Base-by-base conservation (phyloP, 148 eudicot species). In the Rhododendron molle region DNA sequence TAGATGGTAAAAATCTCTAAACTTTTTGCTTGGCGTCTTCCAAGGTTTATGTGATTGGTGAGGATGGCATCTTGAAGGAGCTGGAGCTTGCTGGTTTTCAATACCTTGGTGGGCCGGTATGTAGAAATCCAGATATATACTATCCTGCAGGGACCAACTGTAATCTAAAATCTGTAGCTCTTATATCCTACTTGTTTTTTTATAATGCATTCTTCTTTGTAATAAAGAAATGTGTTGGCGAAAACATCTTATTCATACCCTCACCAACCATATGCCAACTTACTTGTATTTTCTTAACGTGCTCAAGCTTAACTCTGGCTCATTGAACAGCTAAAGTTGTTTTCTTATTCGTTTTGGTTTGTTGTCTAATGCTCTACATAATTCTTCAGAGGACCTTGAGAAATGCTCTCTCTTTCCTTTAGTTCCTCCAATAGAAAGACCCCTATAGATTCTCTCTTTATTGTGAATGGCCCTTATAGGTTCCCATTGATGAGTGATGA, bases 41-140 rank as follows among this genome's bases (percentile, higher is more conserved):
- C 77, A 85, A 96, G 99, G 94, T 97, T 81, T 97, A 97, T 88
- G 99, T 97, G 81, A 93, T 97, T 90, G 99, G 99, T 69, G 99
- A 95, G 89, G 99, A 97, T 15, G 99, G 99, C 84, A 97, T 97
- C 87, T 92, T 94, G 87, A 94, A 93, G 90, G 99, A 97, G 95
- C 98, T 97, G 73, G 98, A 95, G 88, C 95, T 97, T 76, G 99
- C 99, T 73, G 99, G 99, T 80, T 92, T 90, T 91, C 94, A 93
- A 84, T 90, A 92, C 82, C 90, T 97, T 86, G 99, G 99, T 83
- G 99, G 99, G 38, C 99, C 98, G 92, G 99, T 97, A 93, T 82
- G 87, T 76, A 71, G 46, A 34, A 36, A 76, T 74, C 52, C 21
- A 26, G 71, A 43, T 11, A 78, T 47, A 20, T 18, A 32, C 47